Percentiles rank a stretch among this genome's conserved stretches.
Conservation (phyloP, 768 basidiomycete species). For the Scleroderma citrinum region DNA sequence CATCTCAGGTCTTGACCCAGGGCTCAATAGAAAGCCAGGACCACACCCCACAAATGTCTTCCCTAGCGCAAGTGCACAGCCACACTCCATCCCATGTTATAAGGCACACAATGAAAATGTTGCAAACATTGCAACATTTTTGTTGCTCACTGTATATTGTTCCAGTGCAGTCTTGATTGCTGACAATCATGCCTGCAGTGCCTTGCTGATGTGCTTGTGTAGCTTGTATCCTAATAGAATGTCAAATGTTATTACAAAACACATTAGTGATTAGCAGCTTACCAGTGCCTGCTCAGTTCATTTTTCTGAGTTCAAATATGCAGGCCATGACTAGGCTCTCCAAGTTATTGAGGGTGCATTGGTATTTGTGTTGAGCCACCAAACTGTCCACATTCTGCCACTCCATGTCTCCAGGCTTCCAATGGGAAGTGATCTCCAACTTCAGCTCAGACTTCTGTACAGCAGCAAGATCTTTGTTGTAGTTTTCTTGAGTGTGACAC, state of each 20-base stretch:
- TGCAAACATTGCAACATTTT: too few relatives aligned
- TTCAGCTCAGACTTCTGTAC: slow-evolving; percentile 8
- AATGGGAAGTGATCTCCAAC: not conserved
- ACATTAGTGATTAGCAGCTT: not conserved
- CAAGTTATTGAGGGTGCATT: slow-evolving; percentile 7
- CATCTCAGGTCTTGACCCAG: too few relatives aligned
- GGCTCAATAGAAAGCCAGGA: too few relatives aligned
- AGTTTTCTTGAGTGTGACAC: slow-evolving; percentile 10
- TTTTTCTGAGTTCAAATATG: slow-evolving; percentile 17
- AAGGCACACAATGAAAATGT: too few relatives aligned
- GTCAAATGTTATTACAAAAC: not conserved
- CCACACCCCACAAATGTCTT: too few relatives aligned
- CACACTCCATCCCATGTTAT: too few relatives aligned
- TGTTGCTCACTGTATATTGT: too few relatives aligned
- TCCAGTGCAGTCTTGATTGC: slow-evolving; percentile 14
- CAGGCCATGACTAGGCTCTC: slow-evolving; percentile 10
- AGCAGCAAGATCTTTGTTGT: slow-evolving; percentile 1
- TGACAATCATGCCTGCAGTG: not conserved
- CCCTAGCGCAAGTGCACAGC: too few relatives aligned
- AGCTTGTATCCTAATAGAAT: too few relatives aligned
- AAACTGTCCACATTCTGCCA: slow-evolving; percentile 7
- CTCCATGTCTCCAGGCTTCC: too few relatives aligned
- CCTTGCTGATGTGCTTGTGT: slow-evolving; percentile 4
- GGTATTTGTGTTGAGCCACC: slow-evolving; percentile 5
- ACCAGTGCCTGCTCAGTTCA: slow-evolving; percentile 17